Conservation (phyloP, 495 filamentous ascomycete genomes). For the Jackrogersella minutella region DNA sequence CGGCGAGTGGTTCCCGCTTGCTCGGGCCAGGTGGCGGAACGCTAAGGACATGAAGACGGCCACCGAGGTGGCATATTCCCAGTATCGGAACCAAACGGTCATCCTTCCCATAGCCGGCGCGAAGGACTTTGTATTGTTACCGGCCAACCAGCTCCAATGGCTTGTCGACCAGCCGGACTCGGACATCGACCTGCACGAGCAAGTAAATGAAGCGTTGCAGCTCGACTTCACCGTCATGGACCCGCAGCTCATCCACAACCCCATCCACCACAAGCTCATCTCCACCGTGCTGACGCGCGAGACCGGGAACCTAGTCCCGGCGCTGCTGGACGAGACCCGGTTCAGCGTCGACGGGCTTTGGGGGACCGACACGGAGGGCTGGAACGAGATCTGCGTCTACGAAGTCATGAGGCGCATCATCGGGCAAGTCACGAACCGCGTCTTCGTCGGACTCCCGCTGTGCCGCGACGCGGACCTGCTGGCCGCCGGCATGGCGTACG, state of each 20-base stretch:
- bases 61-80: constrained; percentile 35
- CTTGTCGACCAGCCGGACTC: constrained; percentile 57
- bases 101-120: constrained; percentile 41
- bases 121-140: constrained; percentile 49
- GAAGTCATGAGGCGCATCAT: constrained; percentile 46
- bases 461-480: constrained; percentile 51
- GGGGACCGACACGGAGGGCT: constrained; percentile 46
- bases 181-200: constrained; percentile 43
- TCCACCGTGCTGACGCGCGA: constrained; percentile 50
- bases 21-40: constrained; percentile 48
- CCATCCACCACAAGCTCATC: constrained; percentile 49
- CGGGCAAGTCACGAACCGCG: constrained; percentile 48
- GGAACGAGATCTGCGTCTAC: constrained; percentile 50
- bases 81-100: constrained; percentile 39
- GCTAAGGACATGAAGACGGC: constrained; percentile 45
- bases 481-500: constrained; percentile 50
- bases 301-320: constrained; percentile 50
- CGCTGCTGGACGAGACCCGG: constrained; percentile 54
- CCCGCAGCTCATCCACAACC: constrained; percentile 43
- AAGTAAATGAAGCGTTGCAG: constrained; percentile 47
- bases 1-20: constrained; percentile 50
- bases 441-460: constrained; percentile 46
- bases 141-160: constrained; percentile 50
- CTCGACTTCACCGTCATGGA: constrained; percentile 50
- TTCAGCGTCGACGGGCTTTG: constrained; percentile 44